phyloP scores from a whole-genome alignment of 2,329 filamentous ascomycete genomes.

The Botryotinia convoluta region DNA sequence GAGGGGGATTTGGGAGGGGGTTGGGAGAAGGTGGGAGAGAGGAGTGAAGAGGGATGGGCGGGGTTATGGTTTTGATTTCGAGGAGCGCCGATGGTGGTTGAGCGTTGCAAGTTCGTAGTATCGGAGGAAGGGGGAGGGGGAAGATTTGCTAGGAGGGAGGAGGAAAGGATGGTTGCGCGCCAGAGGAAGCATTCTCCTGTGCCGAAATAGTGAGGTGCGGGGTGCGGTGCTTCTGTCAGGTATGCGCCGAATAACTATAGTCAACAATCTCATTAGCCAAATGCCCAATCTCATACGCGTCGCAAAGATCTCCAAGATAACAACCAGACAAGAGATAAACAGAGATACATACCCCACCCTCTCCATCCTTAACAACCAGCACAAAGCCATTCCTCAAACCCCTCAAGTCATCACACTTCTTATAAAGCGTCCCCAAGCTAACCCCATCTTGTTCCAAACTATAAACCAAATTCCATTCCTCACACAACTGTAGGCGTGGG shows the following conservation, averaged over 20 bases:
- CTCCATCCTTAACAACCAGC: constrained; percentile 76
- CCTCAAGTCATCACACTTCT: constrained; percentile 66
- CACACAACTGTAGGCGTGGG: constrained; percentile 78
- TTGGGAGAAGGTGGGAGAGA: constrained; percentile 28
- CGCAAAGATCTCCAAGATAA: background rate
- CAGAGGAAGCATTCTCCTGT: constrained; percentile 96
- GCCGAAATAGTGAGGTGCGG: constrained; percentile 82
- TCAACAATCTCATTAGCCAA: background rate
- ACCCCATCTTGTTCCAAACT: constrained; percentile 90
- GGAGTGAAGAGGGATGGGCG: constrained; percentile 20
- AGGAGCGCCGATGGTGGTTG: constrained; percentile 53
- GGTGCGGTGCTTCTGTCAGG: constrained; percentile 82
- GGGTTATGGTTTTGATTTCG: background rate
- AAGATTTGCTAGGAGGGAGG: constrained; percentile 44
- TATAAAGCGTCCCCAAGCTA: constrained; percentile 81
- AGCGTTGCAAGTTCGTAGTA: constrained; percentile 58
- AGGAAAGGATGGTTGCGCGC: constrained; percentile 67
- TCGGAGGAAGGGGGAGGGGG: constrained; percentile 69
- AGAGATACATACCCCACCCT: constrained; percentile 60
- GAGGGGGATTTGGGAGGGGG: constrained; percentile 31
- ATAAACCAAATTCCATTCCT: constrained; percentile 84
- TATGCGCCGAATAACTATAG: constrained; percentile 83
- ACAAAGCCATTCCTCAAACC: constrained; percentile 81
- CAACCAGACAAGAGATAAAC: background rate
- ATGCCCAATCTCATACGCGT: background rate